Evolutionary conservation across 768 basidiomycete genomes (phyloP).

Genomic region (Megacollybia marginata): DNA sequence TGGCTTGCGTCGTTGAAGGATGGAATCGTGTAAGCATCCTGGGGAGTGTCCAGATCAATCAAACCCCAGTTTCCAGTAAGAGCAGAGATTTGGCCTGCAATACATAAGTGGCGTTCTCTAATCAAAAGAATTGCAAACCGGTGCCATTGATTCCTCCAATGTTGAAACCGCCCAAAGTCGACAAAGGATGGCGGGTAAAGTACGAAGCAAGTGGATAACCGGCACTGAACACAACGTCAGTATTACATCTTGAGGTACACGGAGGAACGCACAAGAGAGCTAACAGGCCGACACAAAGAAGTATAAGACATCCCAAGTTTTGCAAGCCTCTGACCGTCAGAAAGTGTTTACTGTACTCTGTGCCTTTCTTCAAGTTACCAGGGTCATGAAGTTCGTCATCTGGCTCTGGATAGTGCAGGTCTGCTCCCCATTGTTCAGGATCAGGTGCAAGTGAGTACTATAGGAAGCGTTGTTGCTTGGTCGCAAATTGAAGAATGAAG

Average conservation of each 20-base stretch:
- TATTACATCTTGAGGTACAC: neutral
- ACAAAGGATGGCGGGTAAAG: slow-evolving; percentile 6
- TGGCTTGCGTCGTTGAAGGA: slow-evolving; percentile 26
- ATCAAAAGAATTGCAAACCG: slow-evolving; percentile 11
- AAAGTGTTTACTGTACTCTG: slow-evolving; percentile 50
- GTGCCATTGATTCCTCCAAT: slow-evolving; percentile 48
- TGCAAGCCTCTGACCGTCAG: slow-evolving; percentile 55
- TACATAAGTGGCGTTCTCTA: slow-evolving; percentile 39
- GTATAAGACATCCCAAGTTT: slow-evolving; percentile 59
- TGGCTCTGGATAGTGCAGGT: slow-evolving; percentile 25
- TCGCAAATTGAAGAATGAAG: no score
- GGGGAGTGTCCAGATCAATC: slow-evolving; percentile 50
- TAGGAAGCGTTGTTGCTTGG: no score
- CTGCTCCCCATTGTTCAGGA: slow-evolving; percentile 3
- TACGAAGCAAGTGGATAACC: slow-evolving; percentile 20
- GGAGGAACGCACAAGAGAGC: slow-evolving; percentile 45
- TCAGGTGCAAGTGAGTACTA: slow-evolving; percentile 6
- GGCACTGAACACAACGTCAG: slow-evolving; percentile 20
- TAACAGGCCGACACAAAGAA: slow-evolving; percentile 42
- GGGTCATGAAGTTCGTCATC: slow-evolving; percentile 65
- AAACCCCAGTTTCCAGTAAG: slow-evolving; percentile 37
- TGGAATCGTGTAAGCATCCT: slow-evolving; percentile 27
- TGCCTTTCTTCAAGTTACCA: slow-evolving; percentile 41
- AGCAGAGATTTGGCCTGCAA: slow-evolving; percentile 37
- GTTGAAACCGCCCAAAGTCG: slow-evolving; percentile 48